Conservation (phyloP, 1,139 yeast species). For the Magnusiomyces suaveolens region DNA sequence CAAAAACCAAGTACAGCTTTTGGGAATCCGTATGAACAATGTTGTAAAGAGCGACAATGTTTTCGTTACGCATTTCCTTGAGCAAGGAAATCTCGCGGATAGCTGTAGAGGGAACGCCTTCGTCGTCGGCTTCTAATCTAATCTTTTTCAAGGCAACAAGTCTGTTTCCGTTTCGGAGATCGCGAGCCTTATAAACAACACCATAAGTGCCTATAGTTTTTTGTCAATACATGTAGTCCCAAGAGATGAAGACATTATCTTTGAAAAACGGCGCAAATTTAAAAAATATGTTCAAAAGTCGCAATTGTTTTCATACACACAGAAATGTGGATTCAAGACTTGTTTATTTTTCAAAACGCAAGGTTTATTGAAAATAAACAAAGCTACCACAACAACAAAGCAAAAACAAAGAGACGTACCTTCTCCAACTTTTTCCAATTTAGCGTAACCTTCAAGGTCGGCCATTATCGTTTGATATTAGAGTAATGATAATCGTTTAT, state of each 20-base stretch:
- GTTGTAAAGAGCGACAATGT: constrained; percentile 83
- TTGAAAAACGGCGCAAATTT: too few species aligned
- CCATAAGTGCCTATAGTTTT: constrained; percentile 66
- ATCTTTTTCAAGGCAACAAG: constrained; percentile 92
- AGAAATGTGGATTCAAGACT: too few species aligned
- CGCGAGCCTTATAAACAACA: constrained; percentile 93
- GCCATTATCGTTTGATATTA: constrained; percentile 41
- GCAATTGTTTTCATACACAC: too few species aligned
- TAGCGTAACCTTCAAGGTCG: constrained; percentile 81
- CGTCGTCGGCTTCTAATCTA: constrained; percentile 92
- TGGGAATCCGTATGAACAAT: constrained; percentile 96
- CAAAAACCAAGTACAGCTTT: constrained; percentile 86
- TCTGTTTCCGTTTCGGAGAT: constrained; percentile 77
- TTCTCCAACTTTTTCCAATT: constrained; percentile 94
- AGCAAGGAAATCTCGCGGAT: constrained; percentile 89
- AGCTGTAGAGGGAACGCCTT: constrained; percentile 98
- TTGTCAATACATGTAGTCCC: too few species aligned
- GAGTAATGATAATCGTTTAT: constrained; percentile 3
- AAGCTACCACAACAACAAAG: neutral
- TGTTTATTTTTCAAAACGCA: neutral
- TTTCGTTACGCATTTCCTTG: constrained; percentile 87
- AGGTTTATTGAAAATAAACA: too few species aligned
- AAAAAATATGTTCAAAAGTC: too few species aligned
- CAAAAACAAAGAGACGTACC: constrained; percentile 38
- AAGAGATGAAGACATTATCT: too few species aligned